Evolutionary conservation across 2,329 filamentous ascomycete genomes (phyloP).

Genomic region (Pyricularia pennisetigena): DNA sequence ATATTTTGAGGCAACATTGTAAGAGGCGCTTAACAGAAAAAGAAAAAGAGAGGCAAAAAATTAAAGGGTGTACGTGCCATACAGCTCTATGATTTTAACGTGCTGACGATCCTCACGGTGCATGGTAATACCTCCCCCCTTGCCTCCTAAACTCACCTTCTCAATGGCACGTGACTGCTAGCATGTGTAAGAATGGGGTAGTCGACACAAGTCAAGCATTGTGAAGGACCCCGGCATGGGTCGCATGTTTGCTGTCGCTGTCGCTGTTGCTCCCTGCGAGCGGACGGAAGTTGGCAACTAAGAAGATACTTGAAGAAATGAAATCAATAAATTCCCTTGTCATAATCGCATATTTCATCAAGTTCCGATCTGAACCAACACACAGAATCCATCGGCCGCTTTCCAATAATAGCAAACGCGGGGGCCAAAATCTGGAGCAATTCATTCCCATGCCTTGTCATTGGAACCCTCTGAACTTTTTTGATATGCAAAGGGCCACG

Average conservation of each 20-base stretch:
- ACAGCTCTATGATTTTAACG: not conserved
- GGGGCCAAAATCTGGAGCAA: not conserved
- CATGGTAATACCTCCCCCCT: not conserved
- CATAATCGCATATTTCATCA: not conserved
- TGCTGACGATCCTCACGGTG: not conserved
- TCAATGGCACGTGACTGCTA: not conserved
- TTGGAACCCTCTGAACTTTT: not conserved
- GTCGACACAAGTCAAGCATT: not conserved
- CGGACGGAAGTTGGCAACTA: too few species aligned
- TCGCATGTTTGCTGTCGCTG: not conserved
- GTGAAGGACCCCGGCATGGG: too few species aligned
- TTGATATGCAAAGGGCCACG: not conserved
- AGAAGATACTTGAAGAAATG: not conserved
- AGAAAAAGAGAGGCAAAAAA: not conserved
- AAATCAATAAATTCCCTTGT: not conserved
- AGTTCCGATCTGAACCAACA: not conserved
- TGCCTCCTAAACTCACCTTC: not conserved
- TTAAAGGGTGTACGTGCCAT: too few species aligned
- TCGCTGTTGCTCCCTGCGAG: too few species aligned
- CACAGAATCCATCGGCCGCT: not conserved
- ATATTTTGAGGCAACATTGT: not conserved
- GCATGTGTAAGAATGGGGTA: not conserved
- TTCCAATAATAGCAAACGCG: not conserved
- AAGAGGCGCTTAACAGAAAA: not conserved
- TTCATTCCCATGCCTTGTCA: not conserved